Evolutionary conservation across 2,329 filamentous ascomycete genomes (phyloP), one percentile per base, ranked within the genome.

Genomic region (Colletotrichum sp.): DNA sequence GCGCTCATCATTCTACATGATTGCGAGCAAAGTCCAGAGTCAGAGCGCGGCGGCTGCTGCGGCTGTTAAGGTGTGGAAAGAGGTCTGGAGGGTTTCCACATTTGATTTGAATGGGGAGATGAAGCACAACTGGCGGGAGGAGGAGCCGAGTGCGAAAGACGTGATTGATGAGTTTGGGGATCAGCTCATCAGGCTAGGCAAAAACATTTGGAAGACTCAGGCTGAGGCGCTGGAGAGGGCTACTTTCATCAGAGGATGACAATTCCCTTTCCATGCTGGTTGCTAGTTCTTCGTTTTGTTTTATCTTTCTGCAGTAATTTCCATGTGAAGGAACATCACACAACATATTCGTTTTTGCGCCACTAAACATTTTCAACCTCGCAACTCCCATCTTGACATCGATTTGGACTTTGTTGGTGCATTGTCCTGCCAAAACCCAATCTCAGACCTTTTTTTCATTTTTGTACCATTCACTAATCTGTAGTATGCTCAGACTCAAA

Each of bases 1-100:
- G 24, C 81, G 85, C 6, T 88, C 86, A 0, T 90, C 88, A 0
- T 92, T 91, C 76, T 91, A 92, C 78, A 81, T 91, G 78, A 75
- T 91, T 12, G 89, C 89, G 3, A 84, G 79, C 2, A 78, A 85
- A 5, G 81, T 91, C 0, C 80, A 84, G 56, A 81, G 82, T 7
- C 55, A 80, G 5, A 74, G 77, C 21, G 58, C 77, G 0, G 80
- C 82, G 34, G 88, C 87, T 0, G 4, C 79, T 0, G 36, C 72
- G 10, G 85, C 87, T 0, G 76, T 90, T 3, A 56, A 77, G 5
- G 61, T 18, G 6, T 90, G 87, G 86, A 87, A 87, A 77, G 69
- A 21, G 70, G 52, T 52, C 8, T 91, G 85, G 86, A 82, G 75
- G 36, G 48, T 75, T 1, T 82, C 84, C 5, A 89, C 87, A 0